Base-by-base conservation (phyloP, 768 basidiomycete genomes). In the Galerina sulciceps region DNA sequence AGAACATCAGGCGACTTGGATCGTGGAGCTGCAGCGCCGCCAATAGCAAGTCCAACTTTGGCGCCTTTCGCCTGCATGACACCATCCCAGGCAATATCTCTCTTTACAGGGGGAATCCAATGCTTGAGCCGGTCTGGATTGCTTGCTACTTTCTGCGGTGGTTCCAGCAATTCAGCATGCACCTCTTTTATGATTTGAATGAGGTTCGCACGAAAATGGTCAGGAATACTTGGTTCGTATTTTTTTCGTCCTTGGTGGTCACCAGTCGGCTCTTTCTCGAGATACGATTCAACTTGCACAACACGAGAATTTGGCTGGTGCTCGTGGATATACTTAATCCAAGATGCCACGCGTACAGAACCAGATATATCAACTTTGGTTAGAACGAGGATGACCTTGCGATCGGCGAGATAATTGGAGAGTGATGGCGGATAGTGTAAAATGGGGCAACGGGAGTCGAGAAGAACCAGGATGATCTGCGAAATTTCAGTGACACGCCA, bases 401-500 rank as follows among this genome's bases (percentile, higher is more conserved):
- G 76, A 64, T 78, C 74, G 17, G 71, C 69, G 35, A 97, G 82
- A 74, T 91, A 90, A 4, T 76, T 60, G 14, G 83, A 74, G 40
- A 99, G 83, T 0, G 94, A 93, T 1, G 89, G 83, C 1, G 95
- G 94, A 65, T 87, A 89, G 72, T 97, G 96, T 2, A 97, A 74
- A 0, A 87, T 82, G 0, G 96, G 95, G 68, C 93, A 95, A 40
- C 96, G 89, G 14, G 91, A 90, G 72, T 97, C 96, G 35, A 96
- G 81, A 42, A 98, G 84, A 49, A 96, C 81, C 48, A 97, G 85
- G 17, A 98, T 78, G 62, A 98, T 92, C 65, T 94, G 85, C 0
- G 93, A 93, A 22, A 91, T 89, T 74, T 99, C 96, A 6, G 89
- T 87, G 18, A 97, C 96, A 37, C 96, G 85, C 96, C 96, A 98